Conservation (phyloP, 2,329 filamentous ascomycete genomes). For the Aspergillus ruber region DNA sequence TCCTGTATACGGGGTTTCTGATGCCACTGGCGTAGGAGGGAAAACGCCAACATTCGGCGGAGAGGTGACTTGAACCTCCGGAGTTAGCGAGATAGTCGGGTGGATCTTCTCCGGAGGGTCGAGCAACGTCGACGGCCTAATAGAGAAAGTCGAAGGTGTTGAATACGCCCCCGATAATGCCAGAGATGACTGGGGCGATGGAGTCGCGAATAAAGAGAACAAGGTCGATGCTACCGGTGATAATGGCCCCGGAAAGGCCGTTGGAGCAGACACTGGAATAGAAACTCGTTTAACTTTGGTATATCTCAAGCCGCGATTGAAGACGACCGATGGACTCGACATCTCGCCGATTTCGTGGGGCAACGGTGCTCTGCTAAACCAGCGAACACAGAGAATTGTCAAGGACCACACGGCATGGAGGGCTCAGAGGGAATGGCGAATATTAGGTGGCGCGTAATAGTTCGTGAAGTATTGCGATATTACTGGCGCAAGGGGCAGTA, state of each 20-base stretch:
- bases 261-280: neutral
- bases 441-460: neutral
- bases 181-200: neutral
- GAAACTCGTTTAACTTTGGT: constrained; percentile 16
- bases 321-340: constrained; percentile 17
- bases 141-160: neutral
- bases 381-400: constrained; percentile 1
- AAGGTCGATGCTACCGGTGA: neutral
- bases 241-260: neutral
- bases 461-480: neutral
- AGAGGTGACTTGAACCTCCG: neutral
- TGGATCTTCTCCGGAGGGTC: neutral
- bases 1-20: neutral
- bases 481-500: neutral
- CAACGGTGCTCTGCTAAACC: constrained; percentile 3
- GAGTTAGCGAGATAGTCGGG: neutral
- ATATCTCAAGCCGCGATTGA: constrained; percentile 18
- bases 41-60: neutral
- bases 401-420: constrained; percentile 3
- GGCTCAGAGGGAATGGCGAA: neutral
- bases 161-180: neutral
- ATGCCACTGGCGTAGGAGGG: neutral
- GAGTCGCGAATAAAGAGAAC: neutral
- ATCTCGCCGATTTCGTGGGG: constrained; percentile 19
- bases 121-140: neutral